A percentile compares a stretch with the other conserved stretches of the same genome.
Evolutionary conservation across 768 basidiomycete genomes (phyloP).

Genomic region (Russula lepida): DNA sequence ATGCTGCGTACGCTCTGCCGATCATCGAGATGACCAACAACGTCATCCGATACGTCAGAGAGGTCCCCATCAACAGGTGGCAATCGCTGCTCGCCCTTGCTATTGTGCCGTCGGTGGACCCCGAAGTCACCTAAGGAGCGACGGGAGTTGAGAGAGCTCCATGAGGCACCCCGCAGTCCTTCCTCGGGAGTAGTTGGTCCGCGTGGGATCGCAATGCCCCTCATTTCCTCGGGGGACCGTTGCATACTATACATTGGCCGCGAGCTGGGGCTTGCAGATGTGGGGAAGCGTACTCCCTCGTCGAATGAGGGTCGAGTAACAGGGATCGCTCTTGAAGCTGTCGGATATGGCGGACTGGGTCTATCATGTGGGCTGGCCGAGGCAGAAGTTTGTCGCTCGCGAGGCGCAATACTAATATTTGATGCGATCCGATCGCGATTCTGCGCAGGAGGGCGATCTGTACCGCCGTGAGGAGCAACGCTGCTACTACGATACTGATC

Average conservation of each 20-base stretch:
- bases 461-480: neutral
- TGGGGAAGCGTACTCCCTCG: conserved; percentile 16
- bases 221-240: conserved; percentile 20
- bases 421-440: conserved; percentile 11
- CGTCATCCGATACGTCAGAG: conserved; percentile 15
- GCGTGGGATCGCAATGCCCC: conserved; percentile 20
- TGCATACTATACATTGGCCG: conserved; percentile 8
- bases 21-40: conserved; percentile 16
- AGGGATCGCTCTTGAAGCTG: conserved; percentile 12
- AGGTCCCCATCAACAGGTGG: conserved; percentile 2
- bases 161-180: conserved; percentile 12
- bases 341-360: conserved; percentile 11
- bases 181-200: conserved; percentile 12
- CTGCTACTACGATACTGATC: conserved; percentile 9
- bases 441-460: conserved; percentile 15
- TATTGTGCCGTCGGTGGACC: conserved; percentile 9
- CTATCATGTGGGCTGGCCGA: conserved; percentile 18
- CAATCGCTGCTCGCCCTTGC: conserved; percentile 15
- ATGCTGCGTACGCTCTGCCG: conserved; percentile 11
- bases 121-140: conserved; percentile 14
- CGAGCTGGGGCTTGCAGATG: conserved; percentile 18
- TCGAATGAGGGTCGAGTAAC: conserved; percentile 15
- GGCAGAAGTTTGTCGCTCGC: conserved; percentile 16
- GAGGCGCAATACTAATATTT: neutral
- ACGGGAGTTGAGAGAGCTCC: conserved; percentile 16